Conservation (phyloP, 306 rosid species). For the Lathyrus sativus region DNA sequence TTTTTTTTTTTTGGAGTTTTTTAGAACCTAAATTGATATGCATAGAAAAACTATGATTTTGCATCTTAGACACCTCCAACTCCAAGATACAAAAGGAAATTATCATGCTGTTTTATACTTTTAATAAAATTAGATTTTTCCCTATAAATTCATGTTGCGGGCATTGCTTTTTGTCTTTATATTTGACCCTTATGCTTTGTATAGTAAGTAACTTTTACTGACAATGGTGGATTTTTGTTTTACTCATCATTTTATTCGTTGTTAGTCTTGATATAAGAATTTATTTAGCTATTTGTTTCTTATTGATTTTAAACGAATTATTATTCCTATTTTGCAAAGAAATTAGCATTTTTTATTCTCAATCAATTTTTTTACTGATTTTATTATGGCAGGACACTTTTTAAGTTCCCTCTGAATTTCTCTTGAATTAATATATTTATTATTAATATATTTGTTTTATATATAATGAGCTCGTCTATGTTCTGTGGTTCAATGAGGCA, state of each 20-base stretch:
- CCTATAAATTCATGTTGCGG: slow-evolving; percentile 6
- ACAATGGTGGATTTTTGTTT: slow-evolving; percentile 27
- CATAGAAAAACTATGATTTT: background rate
- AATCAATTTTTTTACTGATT: background rate
- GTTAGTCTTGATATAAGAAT: slow-evolving; percentile 1
- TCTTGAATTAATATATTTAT: background rate
- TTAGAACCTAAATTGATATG: slow-evolving; percentile 20
- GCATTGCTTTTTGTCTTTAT: slow-evolving; percentile 7
- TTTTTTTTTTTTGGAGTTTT: background rate
- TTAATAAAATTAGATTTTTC: slow-evolving; percentile 3
- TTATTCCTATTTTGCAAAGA: background rate
- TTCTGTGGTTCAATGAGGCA: slow-evolving; percentile 9
- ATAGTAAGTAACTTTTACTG: slow-evolving; percentile 9
- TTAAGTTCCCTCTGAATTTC: slow-evolving; percentile 11
- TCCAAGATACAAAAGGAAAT: slow-evolving; percentile 5
- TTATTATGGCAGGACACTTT: background rate
- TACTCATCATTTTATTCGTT: slow-evolving; percentile 7
- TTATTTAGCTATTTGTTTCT: background rate
- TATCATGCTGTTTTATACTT: slow-evolving; percentile 22
- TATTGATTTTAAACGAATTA: background rate
- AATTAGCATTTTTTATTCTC: slow-evolving; percentile 17
- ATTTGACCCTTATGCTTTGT: slow-evolving; percentile 11
- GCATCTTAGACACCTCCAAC: slow-evolving; percentile 1
- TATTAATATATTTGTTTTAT: slow-evolving; percentile 27
- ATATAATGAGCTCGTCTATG: slow-evolving; percentile 22